phyloP scores from a whole-genome alignment of 2,329 filamentous ascomycete species.

The Diplodia seriata region DNA sequence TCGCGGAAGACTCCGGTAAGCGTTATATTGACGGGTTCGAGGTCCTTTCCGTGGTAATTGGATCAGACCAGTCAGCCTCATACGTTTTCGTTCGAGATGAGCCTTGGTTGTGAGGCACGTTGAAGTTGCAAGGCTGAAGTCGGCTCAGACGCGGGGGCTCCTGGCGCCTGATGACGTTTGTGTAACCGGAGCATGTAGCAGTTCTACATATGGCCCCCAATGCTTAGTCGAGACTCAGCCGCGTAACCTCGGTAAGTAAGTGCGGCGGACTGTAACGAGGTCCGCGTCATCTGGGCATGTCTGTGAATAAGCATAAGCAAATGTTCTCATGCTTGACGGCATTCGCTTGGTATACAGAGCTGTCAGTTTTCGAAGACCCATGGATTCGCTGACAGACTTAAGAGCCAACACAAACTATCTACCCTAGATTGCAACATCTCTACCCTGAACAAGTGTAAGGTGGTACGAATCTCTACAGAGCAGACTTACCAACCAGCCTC shows the following conservation, averaged over 20 bases:
- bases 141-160: not conserved
- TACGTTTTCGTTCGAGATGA: not conserved
- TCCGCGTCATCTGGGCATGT: not conserved
- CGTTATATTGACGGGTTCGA: no score
- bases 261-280: not conserved
- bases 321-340: not conserved
- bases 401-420: not conserved
- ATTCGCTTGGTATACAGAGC: not conserved
- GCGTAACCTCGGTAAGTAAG: not conserved
- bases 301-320: not conserved
- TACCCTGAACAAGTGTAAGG: no score
- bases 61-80: not conserved
- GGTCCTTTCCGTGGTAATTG: no score
- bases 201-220: not conserved
- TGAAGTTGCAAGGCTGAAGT: not conserved
- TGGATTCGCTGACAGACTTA: not conserved
- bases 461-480: slow-evolving; percentile 33
- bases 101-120: not conserved
- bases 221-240: not conserved
- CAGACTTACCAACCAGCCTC: slow-evolving; percentile 44
- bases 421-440: not conserved
- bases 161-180: not conserved
- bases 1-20: not conserved
- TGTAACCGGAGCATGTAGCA: not conserved
- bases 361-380: not conserved